Percentiles rank a stretch among this genome's conserved stretches.
Evolutionary conservation across 208 protist genomes (phyloP).

Genomic region (Acanthamoeba lenticulata): DNA sequence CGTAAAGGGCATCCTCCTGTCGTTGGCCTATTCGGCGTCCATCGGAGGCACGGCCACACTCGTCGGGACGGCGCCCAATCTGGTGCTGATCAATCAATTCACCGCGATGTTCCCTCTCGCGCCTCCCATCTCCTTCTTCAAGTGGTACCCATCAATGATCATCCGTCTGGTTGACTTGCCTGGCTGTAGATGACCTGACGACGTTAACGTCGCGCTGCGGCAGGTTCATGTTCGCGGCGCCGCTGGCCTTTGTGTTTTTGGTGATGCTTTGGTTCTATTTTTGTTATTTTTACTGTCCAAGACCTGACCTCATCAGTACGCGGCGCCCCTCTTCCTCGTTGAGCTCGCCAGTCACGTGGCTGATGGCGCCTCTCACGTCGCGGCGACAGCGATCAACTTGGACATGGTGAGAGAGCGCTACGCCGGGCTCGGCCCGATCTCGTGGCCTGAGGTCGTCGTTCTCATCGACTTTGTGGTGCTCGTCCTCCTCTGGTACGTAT

Average conservation of each 20-base stretch:
- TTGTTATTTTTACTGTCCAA: constrained; percentile 31
- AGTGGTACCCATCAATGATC: not conserved
- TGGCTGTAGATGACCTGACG: not conserved
- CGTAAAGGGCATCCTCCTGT: constrained; percentile 33
- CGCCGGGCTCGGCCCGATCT: not conserved
- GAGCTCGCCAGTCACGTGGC: not conserved
- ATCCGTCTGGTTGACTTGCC: not conserved
- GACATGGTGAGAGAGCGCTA: constrained; percentile 25
- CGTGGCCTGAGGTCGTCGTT: not conserved
- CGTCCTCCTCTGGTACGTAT: constrained; percentile 17
- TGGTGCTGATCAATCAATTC: constrained; percentile 6
- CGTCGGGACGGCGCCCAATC: constrained; percentile 31
- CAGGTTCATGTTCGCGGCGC: not conserved
- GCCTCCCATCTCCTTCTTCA: constrained; percentile 24
- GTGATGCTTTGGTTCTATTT: not conserved
- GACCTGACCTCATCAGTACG: not conserved
- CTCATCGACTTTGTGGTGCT: constrained; percentile 17
- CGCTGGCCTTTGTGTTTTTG: not conserved
- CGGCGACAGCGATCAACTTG: not conserved
- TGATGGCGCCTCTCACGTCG: not conserved
- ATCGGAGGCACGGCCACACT: constrained; percentile 61
- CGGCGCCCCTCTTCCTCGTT: not conserved
- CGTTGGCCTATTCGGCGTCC: constrained; percentile 36
- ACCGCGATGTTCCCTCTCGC: not conserved
- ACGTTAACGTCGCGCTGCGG: not conserved